Evolutionary conservation across 1,284 basidiomycete genomes (phyloP).

Genomic region (Dichomitus squalens): DNA sequence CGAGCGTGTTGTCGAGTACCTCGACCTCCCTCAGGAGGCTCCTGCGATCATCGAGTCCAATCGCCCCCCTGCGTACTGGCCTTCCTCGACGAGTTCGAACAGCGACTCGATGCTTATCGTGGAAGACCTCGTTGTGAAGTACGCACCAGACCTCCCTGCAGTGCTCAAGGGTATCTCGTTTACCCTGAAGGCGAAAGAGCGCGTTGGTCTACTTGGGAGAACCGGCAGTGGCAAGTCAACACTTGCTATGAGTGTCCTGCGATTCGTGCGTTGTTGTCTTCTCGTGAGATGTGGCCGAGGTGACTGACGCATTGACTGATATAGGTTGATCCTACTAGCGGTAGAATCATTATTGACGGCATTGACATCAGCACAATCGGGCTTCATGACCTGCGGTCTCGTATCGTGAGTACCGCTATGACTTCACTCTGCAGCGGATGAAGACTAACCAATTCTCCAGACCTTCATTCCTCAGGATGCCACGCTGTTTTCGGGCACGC

Average conservation of each 20-base stretch:
- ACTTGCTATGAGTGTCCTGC: conserved; percentile 82
- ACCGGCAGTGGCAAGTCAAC: conserved; percentile 86
- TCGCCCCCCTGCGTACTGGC: conserved; percentile 85
- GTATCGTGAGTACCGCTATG: conserved; percentile 53
- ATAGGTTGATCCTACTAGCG: conserved; percentile 76
- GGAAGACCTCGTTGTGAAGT: conserved; percentile 79
- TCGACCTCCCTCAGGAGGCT: conserved; percentile 86
- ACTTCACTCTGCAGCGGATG: neutral
- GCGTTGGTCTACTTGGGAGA: conserved; percentile 74
- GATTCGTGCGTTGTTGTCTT: conserved; percentile 63
- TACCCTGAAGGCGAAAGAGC: conserved; percentile 60
- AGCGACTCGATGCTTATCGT: conserved; percentile 43
- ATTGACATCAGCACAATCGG: conserved; percentile 90
- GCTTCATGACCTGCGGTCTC: conserved; percentile 79
- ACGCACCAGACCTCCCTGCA: conserved; percentile 81
- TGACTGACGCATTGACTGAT: neutral
- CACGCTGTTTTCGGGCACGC: conserved; percentile 84
- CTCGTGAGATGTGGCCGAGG: neutral
- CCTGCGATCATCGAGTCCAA: conserved; percentile 68
- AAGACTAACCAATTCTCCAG: conserved; percentile 34
- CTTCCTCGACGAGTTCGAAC: conserved; percentile 60
- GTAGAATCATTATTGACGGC: conserved; percentile 84
- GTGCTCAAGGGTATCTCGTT: conserved; percentile 82
- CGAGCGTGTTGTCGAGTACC: conserved; percentile 88
- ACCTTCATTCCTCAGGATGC: conserved; percentile 85